Evolutionary conservation across 2,329 filamentous ascomycete genomes (phyloP).

Genomic region (Aspergillus fijiensis): DNA sequence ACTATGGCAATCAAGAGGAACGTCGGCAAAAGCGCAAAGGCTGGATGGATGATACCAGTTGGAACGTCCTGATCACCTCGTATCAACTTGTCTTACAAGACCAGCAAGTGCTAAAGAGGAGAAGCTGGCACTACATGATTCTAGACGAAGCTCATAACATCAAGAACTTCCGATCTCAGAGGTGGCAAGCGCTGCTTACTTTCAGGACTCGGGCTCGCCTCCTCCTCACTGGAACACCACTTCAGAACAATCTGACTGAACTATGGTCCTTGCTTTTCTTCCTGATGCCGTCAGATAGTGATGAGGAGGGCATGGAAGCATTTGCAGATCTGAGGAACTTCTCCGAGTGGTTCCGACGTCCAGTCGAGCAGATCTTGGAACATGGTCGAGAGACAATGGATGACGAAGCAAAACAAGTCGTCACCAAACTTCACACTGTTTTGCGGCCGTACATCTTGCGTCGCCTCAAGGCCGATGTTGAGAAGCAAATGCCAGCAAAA

Average conservation of each 20-base stretch:
- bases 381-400: slow-evolving; percentile 93
- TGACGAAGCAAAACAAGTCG: slow-evolving; percentile 86
- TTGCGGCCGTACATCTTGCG: slow-evolving; percentile 87
- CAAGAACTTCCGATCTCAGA: slow-evolving; percentile 97
- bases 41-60: slow-evolving; percentile 89
- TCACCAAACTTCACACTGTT: slow-evolving; percentile 90
- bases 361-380: slow-evolving; percentile 93
- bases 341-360: slow-evolving; percentile 91
- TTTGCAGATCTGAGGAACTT: slow-evolving; percentile 97
- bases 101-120: slow-evolving; percentile 86
- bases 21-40: slow-evolving; percentile 85
- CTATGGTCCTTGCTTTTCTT: slow-evolving; percentile 97
- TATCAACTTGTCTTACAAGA: slow-evolving; percentile 96
- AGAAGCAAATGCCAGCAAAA: slow-evolving; percentile 98
- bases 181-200: slow-evolving; percentile 92
- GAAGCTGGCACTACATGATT: slow-evolving; percentile 96
- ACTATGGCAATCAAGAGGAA: slow-evolving; percentile 93
- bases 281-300: slow-evolving; percentile 79
- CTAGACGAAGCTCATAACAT: slow-evolving; percentile 99
- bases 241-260: slow-evolving; percentile 96
- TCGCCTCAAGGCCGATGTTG: slow-evolving; percentile 90
- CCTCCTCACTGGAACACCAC: slow-evolving; percentile 85
- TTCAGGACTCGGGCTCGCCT: slow-evolving; percentile 89
- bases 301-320: slow-evolving; percentile 74
- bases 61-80: slow-evolving; percentile 97